A percentile compares a stretch with the other conserved stretches of the same genome.
Conservation (phyloP, 2,329 filamentous ascomycete genomes). For the Trichoderma asperellum region DNA sequence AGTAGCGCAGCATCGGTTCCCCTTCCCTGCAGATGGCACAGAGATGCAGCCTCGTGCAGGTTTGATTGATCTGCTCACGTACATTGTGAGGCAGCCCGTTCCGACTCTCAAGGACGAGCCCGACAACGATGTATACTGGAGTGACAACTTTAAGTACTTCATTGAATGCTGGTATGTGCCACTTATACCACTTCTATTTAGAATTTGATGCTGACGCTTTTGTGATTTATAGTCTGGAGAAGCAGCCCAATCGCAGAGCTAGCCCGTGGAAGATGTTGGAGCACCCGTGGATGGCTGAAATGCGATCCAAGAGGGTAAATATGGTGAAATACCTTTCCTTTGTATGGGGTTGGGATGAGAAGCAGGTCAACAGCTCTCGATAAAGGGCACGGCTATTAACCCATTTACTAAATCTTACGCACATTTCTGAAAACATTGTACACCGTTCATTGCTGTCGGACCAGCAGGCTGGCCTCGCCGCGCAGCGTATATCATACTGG, state of each 20-base stretch:
- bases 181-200: slow-evolving; percentile 31
- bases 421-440: background rate
- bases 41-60: slow-evolving; percentile 93
- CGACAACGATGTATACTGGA: slow-evolving; percentile 88
- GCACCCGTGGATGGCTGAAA: slow-evolving; percentile 98
- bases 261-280: slow-evolving; percentile 99
- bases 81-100: slow-evolving; percentile 94
- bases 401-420: background rate
- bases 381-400: background rate
- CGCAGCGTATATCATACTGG: background rate
- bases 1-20: slow-evolving; percentile 98
- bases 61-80: slow-evolving; percentile 92
- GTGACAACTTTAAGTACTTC: slow-evolving; percentile 97
- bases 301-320: slow-evolving; percentile 94
- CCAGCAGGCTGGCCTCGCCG: slow-evolving; percentile 25
- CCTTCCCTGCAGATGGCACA: slow-evolving; percentile 94
- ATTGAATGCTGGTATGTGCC: slow-evolving; percentile 93
- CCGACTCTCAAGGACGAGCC: slow-evolving; percentile 96
- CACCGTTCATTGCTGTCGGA: background rate
- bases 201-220: slow-evolving; percentile 33
- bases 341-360: slow-evolving; percentile 96
- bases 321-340: slow-evolving; percentile 93
- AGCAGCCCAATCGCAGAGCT: slow-evolving; percentile 82
- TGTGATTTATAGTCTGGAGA: slow-evolving; percentile 72
- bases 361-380: slow-evolving; percentile 25